Evolutionary conservation across 2,329 filamentous ascomycete genomes (phyloP), one percentile per base, ranked within the genome.

Genomic region (Teratosphaeria gauchensis): DNA sequence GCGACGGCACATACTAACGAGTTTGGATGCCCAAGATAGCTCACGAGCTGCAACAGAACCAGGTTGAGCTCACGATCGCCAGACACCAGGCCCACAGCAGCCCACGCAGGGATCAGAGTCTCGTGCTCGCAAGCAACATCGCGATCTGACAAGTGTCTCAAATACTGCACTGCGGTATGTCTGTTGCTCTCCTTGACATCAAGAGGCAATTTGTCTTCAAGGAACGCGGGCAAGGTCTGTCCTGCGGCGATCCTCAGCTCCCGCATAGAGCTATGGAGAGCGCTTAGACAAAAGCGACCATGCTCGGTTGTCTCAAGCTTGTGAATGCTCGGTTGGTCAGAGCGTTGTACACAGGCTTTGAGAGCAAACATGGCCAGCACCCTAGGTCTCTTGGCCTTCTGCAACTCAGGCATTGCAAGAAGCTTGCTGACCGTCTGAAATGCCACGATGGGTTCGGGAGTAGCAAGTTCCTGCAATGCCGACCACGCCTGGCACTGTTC

Each of bases 11-110:
- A 90, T 8, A 95, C 79, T 33, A 96, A 82, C 46, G 84, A 82
- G 71, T 95, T 96, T 51, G 83, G 79, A 74, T 94, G 88, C 7
- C 92, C 92, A 8, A 97, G 78, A 69, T 94, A 96, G 59, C 95
- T 89, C 8, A 96, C 80, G 6, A 97, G 80, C 64, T 89, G 86
- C 58, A 95, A 81, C 32, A 99, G 77, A 24, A 94, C 87, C 56
- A 96, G 82, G 65, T 94, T 94, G 58, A 96, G 82, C 70, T 96
- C 90, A 62, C 92, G 85, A 62, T 94, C 89, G 16, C 84, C 82
- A 52, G 89, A 87, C 9, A 87, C 80, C 59, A 83, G 81, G 61
- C 90, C 92, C 54, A 96, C 79, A 68, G 90, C 87, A n/a, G 88
- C 88, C 83, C 92, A 91, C 14, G 89, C 88, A 74, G 94, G 78